Base-by-base conservation (phyloP, 192 early-diverging fungal species). In the Gorgonomyces haynaldii region DNA sequence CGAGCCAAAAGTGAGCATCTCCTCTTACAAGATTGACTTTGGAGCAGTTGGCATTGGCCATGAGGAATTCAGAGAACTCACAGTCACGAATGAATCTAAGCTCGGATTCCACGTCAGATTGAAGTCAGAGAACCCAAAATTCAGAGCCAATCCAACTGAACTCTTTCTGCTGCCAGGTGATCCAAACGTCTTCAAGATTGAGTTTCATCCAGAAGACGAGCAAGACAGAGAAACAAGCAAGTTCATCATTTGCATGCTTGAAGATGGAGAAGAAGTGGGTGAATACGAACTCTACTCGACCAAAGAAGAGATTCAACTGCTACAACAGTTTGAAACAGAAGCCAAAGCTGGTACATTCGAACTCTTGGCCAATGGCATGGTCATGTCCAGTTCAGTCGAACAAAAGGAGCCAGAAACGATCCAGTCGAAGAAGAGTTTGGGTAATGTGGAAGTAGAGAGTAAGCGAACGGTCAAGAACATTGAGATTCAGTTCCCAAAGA, bases 11-110 rank as follows among this genome's bases (percentile, higher is more conserved):
- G 31, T 76, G 8, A 31, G 23, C 6, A 26, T 76, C 4, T 53
- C 56, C 35, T 36, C 12, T 1, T 17, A 25, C 4, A 45, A 63
- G 28, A 52, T 57, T 9, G 51, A 68, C 48, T 76, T 76, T 59
- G 73, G 73, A 2, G 58, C 66, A 3, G 66, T 76, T 29, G 73
- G 73, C 4, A 52, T 71, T n/a, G 62, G 51, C 4, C 56, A 64
- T 22, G 64, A 66, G 13, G 73, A 76, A 46, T 70, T 60, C 37
- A 46, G 61, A 12, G 53, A 56, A 9, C 26, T 75, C 21, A 44
- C 28, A 6, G 44, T 70, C 32, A 51, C 15, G 15, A 75, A 75
- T 36, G 57, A 56, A 5, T 60, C 67, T 1, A 22, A 38, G 28
- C 42, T 72, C 29, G 20, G 20, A 7, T 40, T 67, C 30, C 48